phyloP scores from a whole-genome alignment of 1,284 basidiomycete species.

The Abortiporus biennis region DNA sequence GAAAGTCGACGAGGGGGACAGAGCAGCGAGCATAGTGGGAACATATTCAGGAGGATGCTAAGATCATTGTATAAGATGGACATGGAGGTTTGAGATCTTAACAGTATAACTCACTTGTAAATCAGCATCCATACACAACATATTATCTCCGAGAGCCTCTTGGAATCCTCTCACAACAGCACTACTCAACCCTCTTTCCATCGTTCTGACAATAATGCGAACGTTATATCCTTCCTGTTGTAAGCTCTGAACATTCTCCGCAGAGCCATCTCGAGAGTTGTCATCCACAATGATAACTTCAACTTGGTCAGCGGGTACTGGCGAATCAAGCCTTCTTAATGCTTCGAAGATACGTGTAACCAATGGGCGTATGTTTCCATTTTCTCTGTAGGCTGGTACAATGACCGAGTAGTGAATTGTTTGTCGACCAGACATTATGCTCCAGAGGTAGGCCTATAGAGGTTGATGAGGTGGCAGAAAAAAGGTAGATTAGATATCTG shows the following conservation, averaged over 20 bases:
- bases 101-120: slow-evolving; percentile 24
- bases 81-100: neutral
- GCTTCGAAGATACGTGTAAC: slow-evolving; percentile 32
- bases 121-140: slow-evolving; percentile 42
- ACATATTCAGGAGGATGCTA: slow-evolving; percentile 39
- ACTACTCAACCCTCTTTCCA: slow-evolving; percentile 34
- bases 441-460: no score
- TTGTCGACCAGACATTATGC: slow-evolving; percentile 7
- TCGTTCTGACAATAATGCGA: slow-evolving; percentile 34
- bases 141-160: slow-evolving; percentile 31
- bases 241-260: slow-evolving; percentile 31
- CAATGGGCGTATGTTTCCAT: slow-evolving; percentile 35
- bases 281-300: slow-evolving; percentile 45
- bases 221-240: slow-evolving; percentile 35
- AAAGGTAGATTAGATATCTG: no score
- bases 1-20: slow-evolving; percentile 27
- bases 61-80: neutral
- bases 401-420: slow-evolving; percentile 32
- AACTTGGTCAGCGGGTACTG: slow-evolving; percentile 22
- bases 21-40: slow-evolving; percentile 28
- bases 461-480: no score
- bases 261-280: slow-evolving; percentile 39
- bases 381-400: slow-evolving; percentile 42
- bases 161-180: slow-evolving; percentile 39
- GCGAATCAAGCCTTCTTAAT: slow-evolving; percentile 22